Evolutionary conservation across 1,139 yeast genomes (phyloP).

Genomic region (Hyphopichia pseudoburtonii): DNA sequence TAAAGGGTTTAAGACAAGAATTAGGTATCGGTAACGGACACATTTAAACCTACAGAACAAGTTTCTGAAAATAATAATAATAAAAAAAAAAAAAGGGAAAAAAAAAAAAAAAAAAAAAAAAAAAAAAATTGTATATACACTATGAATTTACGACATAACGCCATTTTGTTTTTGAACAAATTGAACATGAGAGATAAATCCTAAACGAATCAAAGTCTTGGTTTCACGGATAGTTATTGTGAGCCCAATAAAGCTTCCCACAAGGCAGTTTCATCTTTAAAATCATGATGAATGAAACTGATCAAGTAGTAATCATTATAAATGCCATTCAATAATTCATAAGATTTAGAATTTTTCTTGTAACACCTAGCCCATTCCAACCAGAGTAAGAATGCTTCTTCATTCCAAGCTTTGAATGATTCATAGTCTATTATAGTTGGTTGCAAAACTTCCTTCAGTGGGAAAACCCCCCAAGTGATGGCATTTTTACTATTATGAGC

Average conservation of each 20-base stretch:
- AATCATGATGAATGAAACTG: slow-evolving; percentile 85
- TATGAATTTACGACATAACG: too few relatives aligned
- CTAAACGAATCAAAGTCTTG: slow-evolving; percentile 1
- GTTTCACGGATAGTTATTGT: slow-evolving; percentile 16
- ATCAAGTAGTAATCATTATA: slow-evolving; percentile 70
- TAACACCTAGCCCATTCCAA: slow-evolving; percentile 88
- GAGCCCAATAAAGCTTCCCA: slow-evolving; percentile 62
- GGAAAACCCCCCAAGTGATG: slow-evolving; percentile 96
- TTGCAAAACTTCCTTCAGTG: slow-evolving; percentile 80
- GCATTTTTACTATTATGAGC: slow-evolving; percentile 55
- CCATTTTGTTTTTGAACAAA: too few relatives aligned
- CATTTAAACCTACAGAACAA: too few relatives aligned
- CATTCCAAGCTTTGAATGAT: slow-evolving; percentile 89
- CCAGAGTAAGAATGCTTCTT: slow-evolving; percentile 92
- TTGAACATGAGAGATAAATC: too few relatives aligned
- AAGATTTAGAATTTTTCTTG: slow-evolving; percentile 53
- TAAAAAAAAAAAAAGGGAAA: too few relatives aligned
- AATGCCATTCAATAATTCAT: slow-evolving; percentile 59
- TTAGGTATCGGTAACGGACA: too few relatives aligned
- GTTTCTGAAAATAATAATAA: too few relatives aligned
- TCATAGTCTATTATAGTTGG: slow-evolving; percentile 87
- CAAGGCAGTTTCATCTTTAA: slow-evolving; percentile 66
- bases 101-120: too few relatives aligned
- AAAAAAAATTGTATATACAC: too few relatives aligned
- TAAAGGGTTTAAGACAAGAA: slow-evolving; percentile 27